Base-by-base conservation (phyloP, 2,329 filamentous ascomycete species). In the Trichoderma sp. region DNA sequence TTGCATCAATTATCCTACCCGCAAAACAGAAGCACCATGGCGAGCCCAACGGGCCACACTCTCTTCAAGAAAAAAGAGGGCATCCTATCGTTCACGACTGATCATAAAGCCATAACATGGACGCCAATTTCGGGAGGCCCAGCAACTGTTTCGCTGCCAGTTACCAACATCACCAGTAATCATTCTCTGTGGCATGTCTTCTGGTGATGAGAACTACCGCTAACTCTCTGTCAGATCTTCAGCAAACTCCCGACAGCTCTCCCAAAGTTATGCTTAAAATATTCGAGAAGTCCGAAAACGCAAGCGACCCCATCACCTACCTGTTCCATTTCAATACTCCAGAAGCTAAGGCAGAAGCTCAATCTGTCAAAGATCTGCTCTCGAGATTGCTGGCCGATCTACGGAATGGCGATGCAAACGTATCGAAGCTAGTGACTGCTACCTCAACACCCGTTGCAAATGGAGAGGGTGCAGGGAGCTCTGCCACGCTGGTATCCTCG, bases 31-130 rank as follows among this genome's bases (percentile, higher is more conserved):
- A n/a, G 21, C 34, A 47, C 68, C 60, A 91, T 91, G 89, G 83
- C 87, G 32, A 81, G 86, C 74, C 89, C 89, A 67, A 87, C 85
- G 76, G 93, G 91, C 73, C 89, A 88, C 74, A 91, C 92, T 67
- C 86, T 91, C 72, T 98, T 96, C 87, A 98, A 98, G 84, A 99
- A 98, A 86, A 96, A 97, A 82, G 93, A 98, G 85, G 96, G 96
- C 80, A 89, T 89, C 73, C 84, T 99, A 78, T 89, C 90, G 30
- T 86, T 98, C 76, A 90, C 92, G 18, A 84, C 87, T 71, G 93
- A 97, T 81, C 87, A 89, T 77, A 89, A 88, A 78, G 90, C 87
- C 47, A 89, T 98, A 73, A 91, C 89, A 80, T 99, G 95, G 95
- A 93, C 90, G 36, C 92, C 94, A 11, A 86, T 89, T 69, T 87